Percentiles rank a stretch among this genome's conserved stretches.
phyloP scores from a whole-genome alignment of 805 yeast genomes.

The Yamadazyma kitorensis region DNA sequence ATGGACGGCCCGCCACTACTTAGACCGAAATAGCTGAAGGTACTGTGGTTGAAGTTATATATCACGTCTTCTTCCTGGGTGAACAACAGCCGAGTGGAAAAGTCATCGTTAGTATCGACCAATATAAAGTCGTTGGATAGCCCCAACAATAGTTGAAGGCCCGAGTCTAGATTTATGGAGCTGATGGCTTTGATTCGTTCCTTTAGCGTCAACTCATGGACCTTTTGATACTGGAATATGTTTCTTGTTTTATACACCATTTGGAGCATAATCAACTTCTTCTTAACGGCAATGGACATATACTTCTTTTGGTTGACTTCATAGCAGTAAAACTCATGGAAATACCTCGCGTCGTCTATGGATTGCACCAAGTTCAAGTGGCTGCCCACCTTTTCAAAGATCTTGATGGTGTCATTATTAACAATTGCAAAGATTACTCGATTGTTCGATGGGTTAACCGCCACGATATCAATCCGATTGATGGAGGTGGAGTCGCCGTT shows the following conservation, averaged over 20 bases:
- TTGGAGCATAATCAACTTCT: constrained; percentile 26
- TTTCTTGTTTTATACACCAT: constrained; percentile 30
- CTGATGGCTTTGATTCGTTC: constrained; percentile 27
- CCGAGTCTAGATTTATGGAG: constrained; percentile 10
- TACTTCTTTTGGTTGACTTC: constrained; percentile 18
- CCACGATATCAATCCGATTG: constrained; percentile 10
- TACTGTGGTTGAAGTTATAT: constrained; percentile 15
- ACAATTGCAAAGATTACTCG: constrained; percentile 25
- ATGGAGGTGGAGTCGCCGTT: constrained; percentile 13
- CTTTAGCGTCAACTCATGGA: constrained; percentile 24
- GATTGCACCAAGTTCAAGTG: constrained; percentile 31
- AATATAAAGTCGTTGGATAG: constrained; percentile 24
- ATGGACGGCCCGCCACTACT: constrained; percentile 25
- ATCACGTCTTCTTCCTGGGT: constrained; percentile 2
- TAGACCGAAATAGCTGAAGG: constrained; percentile 41
- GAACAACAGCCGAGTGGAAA: constrained; percentile 2
- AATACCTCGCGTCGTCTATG: constrained; percentile 23
- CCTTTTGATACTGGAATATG: constrained; percentile 22
- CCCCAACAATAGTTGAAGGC: constrained; percentile 19
- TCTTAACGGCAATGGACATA: constrained; percentile 28
- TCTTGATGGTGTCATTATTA: constrained; percentile 20
- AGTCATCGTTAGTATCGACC: constrained; percentile 19
- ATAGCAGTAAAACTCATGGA: constrained; percentile 16
- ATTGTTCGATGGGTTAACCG: constrained; percentile 10
- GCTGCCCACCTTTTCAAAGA: constrained; percentile 30